Conservation (phyloP, 768 basidiomycete genomes). For the Mycena floridula region DNA sequence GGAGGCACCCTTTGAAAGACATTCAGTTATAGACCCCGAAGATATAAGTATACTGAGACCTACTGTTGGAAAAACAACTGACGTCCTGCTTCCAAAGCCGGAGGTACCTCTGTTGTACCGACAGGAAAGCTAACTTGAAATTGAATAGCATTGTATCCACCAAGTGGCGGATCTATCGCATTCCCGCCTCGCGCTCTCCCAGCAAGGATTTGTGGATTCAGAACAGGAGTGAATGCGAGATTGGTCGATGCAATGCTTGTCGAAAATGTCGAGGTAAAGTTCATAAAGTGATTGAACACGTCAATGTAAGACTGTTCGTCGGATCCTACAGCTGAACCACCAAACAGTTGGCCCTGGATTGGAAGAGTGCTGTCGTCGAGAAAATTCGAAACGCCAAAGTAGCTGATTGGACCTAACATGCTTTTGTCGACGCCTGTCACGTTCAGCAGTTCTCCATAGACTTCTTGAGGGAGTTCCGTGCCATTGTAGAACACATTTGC, state of each 20-base stretch:
- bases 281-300: conserved; percentile 24
- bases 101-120: conserved; percentile 13
- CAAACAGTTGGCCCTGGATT: conserved; percentile 30
- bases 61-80: conserved; percentile 24
- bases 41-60: conserved; percentile 9
- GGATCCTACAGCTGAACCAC: conserved; percentile 28
- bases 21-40: background rate
- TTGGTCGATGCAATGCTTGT: conserved; percentile 19
- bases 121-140: conserved; percentile 22
- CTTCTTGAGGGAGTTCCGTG: conserved; percentile 15
- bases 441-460: conserved; percentile 34
- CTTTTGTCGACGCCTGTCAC: conserved; percentile 23
- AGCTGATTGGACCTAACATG: conserved; percentile 28
- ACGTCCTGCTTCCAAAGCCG: conserved; percentile 17
- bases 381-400: conserved; percentile 26
- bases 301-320: conserved; percentile 22
- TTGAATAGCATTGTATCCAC: conserved; percentile 27
- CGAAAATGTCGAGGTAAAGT: conserved; percentile 19
- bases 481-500: conserved; percentile 31
- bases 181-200: conserved; percentile 30
- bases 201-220: conserved; percentile 25
- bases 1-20: conserved; percentile 23
- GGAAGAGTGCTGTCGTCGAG: conserved; percentile 22
- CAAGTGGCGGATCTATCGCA: conserved; percentile 29
- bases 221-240: conserved; percentile 33